Conservation (phyloP, 163 green algal genomes). For the Trebouxia gelatinosa region DNA sequence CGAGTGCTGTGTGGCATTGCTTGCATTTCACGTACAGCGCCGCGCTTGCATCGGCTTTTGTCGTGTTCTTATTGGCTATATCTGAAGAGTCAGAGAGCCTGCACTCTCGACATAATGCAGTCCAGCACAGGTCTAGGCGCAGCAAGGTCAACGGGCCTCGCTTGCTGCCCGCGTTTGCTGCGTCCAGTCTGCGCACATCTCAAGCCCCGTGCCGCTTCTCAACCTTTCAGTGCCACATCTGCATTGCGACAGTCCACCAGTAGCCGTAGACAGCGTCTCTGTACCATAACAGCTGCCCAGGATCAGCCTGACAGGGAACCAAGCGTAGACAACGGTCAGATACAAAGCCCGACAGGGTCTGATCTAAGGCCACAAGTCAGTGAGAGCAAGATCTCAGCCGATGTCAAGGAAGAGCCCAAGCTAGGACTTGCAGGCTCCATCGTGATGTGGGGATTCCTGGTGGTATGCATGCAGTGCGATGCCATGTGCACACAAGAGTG, state of each 20-base stretch:
- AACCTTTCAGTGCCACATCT: neutral
- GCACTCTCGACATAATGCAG: too few species aligned
- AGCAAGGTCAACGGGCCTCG: too few species aligned
- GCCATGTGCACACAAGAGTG: neutral
- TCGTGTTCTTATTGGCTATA: too few species aligned
- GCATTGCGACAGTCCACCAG: neutral
- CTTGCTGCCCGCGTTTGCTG: too few species aligned
- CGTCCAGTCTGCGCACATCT: neutral
- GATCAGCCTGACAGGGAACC: too few species aligned
- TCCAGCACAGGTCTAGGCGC: too few species aligned
- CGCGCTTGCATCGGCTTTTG: too few species aligned
- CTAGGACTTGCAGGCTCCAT: slow-evolving; percentile 21
- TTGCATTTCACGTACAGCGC: too few species aligned
- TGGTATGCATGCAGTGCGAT: neutral
- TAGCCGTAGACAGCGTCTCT: neutral
- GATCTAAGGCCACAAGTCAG: slow-evolving; percentile 8
- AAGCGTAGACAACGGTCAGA: too few species aligned
- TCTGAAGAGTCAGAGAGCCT: too few species aligned
- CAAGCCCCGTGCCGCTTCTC: neutral
- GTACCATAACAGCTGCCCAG: neutral
- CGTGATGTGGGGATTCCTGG: neutral
- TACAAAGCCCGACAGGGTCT: neutral
- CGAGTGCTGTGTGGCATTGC: too few species aligned
- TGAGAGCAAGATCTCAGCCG: slow-evolving; percentile 3
- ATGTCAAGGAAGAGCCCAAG: slow-evolving; percentile 13